Evolutionary conservation across 2,329 filamentous ascomycete species (phyloP).

Genomic region (Neobulgaria alba): DNA sequence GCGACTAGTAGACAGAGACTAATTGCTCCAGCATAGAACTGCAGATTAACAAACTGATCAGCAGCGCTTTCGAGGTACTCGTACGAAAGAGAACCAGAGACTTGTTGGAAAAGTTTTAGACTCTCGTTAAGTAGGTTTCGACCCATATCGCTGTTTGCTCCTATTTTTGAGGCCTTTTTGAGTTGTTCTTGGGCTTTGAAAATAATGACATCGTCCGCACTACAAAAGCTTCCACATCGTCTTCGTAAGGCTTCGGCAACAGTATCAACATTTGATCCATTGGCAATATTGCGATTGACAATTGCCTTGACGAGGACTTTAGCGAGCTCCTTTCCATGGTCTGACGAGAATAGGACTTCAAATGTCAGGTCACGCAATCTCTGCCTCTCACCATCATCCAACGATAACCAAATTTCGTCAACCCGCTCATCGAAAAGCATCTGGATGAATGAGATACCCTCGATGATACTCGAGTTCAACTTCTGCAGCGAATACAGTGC

Average conservation of each 20-base stretch:
- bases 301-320: constrained; percentile 96
- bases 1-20: constrained; percentile 79
- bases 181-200: constrained; percentile 97
- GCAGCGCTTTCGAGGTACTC: constrained; percentile 74
- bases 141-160: constrained; percentile 64
- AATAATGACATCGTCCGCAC: constrained; percentile 90
- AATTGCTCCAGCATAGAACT: constrained; percentile 92
- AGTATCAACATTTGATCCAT: constrained; percentile 93
- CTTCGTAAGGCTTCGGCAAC: constrained; percentile 89
- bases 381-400: constrained; percentile 62
- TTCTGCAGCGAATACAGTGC: constrained; percentile 79
- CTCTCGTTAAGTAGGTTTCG: constrained; percentile 82
- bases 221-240: constrained; percentile 94
- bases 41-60: constrained; percentile 67
- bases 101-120: constrained; percentile 77
- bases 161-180: constrained; percentile 76
- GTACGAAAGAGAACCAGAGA: constrained; percentile 72
- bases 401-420: constrained; percentile 71
- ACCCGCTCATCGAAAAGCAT: constrained; percentile 93
- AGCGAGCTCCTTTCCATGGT: constrained; percentile 75
- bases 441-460: constrained; percentile 91
- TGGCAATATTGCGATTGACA: constrained; percentile 94
- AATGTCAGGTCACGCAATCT: constrained; percentile 73
- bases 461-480: constrained; percentile 82
- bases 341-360: constrained; percentile 75